A percentile compares a stretch with the other conserved stretches of the same genome.
phyloP scores from a whole-genome alignment of 2,329 filamentous ascomycete species.

The Metarhizium sp. region DNA sequence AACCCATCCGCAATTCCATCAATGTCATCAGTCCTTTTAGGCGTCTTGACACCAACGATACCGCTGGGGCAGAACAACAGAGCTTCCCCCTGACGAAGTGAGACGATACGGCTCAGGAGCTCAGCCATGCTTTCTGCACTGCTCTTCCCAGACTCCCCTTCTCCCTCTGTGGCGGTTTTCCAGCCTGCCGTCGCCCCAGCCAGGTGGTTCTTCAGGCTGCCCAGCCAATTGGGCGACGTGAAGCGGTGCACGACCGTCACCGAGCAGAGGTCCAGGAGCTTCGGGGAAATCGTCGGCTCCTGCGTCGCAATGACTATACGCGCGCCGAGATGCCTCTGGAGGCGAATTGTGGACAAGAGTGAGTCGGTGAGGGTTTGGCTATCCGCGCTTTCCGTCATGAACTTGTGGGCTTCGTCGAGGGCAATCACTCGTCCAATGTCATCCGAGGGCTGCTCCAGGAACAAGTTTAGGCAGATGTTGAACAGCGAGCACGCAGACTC shows the following conservation, averaged over 20 bases:
- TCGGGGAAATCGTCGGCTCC: slow-evolving; percentile 62
- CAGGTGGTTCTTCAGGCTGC: slow-evolving; percentile 33
- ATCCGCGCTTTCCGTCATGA: slow-evolving; percentile 48
- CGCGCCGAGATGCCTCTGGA: slow-evolving; percentile 60
- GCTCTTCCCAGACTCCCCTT: background rate
- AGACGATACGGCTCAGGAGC: slow-evolving; percentile 33
- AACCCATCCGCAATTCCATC: background rate
- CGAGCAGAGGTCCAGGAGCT: slow-evolving; percentile 61
- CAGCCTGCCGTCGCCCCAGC: slow-evolving; percentile 19
- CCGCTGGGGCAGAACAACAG: slow-evolving; percentile 37
- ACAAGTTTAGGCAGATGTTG: slow-evolving; percentile 59
- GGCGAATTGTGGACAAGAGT: slow-evolving; percentile 53
- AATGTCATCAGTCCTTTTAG: background rate
- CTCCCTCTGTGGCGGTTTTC: background rate
- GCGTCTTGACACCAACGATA: slow-evolving; percentile 17
- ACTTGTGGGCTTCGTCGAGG: slow-evolving; percentile 73
- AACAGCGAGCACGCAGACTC: slow-evolving; percentile 63
- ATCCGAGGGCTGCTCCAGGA: slow-evolving; percentile 40
- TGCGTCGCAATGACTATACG: slow-evolving; percentile 67
- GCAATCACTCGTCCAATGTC: slow-evolving; percentile 51
- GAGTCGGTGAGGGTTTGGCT: slow-evolving; percentile 49
- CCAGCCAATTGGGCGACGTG: slow-evolving; percentile 54
- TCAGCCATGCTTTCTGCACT: slow-evolving; percentile 9
- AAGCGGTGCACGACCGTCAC: slow-evolving; percentile 68
- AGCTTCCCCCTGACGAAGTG: slow-evolving; percentile 33